A percentile compares a stretch with the other conserved stretches of the same genome.
phyloP scores from a whole-genome alignment of 345 rosid genomes.

The Aquilaria malaccensis region DNA sequence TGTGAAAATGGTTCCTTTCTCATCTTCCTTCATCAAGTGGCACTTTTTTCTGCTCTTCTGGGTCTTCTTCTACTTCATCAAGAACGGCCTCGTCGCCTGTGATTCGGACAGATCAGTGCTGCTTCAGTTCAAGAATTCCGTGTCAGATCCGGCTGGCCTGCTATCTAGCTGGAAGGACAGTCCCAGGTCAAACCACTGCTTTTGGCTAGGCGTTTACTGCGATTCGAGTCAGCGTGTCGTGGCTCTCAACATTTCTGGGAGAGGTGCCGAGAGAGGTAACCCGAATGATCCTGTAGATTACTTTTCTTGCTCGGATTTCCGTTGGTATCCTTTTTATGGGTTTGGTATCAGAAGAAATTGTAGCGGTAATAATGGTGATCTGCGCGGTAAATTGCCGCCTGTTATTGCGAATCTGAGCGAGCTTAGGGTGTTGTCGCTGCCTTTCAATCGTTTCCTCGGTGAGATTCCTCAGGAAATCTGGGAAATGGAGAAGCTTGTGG shows the following conservation, averaged over 20 bases:
- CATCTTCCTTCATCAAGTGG: conserved; percentile 43
- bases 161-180: conserved; percentile 50
- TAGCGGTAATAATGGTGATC: conserved; percentile 34
- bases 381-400: conserved; percentile 54
- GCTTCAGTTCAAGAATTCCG: conserved; percentile 56
- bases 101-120: conserved; percentile 56
- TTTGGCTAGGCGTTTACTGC: conserved; percentile 69
- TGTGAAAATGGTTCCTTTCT: conserved; percentile 42
- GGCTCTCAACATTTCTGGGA: conserved; percentile 67
- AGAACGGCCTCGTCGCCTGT: conserved; percentile 19
- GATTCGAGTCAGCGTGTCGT: conserved; percentile 50
- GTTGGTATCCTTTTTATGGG: conserved; percentile 61
- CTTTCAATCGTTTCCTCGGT: conserved; percentile 65
- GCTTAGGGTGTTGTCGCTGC: conserved; percentile 69
- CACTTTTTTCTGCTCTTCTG: conserved; percentile 29
- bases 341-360: conserved; percentile 66
- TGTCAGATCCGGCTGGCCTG: conserved; percentile 56
- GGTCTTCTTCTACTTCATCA: conserved; percentile 18
- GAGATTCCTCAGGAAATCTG: conserved; percentile 64
- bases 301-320: conserved; percentile 47
- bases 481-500: conserved; percentile 72
- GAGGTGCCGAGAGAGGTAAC: conserved; percentile 35
- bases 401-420: conserved; percentile 43
- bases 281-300: conserved; percentile 22
- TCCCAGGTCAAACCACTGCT: conserved; percentile 39